phyloP scores from a whole-genome alignment of 768 basidiomycete species.

The Leucosporidium creatinivorum region DNA sequence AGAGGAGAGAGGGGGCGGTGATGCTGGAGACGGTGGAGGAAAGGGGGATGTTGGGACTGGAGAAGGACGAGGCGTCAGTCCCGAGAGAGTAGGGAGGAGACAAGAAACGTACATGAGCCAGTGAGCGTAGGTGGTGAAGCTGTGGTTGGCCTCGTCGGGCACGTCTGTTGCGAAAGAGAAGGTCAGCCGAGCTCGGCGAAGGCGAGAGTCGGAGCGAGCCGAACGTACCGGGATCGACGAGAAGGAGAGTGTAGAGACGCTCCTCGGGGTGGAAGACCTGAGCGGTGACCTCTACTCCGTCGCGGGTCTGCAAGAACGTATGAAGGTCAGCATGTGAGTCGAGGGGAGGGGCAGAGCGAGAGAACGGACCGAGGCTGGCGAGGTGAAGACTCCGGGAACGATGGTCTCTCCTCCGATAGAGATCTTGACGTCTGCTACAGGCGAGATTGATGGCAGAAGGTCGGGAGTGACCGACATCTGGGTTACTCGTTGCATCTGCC shows the following conservation, averaged over 20 bases:
- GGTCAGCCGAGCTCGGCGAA: conserved; percentile 13
- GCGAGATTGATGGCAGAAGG: conserved; percentile 61
- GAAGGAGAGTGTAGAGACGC: conserved; percentile 74
- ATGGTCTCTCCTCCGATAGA: conserved; percentile 48
- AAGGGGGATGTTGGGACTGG: conserved; percentile 73
- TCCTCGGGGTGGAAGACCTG: conserved; percentile 76
- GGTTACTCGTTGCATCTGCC: conserved; percentile 82
- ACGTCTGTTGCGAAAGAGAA: conserved; percentile 52
- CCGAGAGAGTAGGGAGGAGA: not conserved
- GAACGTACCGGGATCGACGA: conserved; percentile 71
- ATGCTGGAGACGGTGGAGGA: conserved; percentile 41
- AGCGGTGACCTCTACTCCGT: conserved; percentile 59
- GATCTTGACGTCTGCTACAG: conserved; percentile 66
- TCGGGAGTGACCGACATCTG: conserved; percentile 91
- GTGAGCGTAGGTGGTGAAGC: conserved; percentile 69
- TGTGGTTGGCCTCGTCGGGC: conserved; percentile 60
- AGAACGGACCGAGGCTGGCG: conserved; percentile 57
- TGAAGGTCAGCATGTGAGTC: not conserved
- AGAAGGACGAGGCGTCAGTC: not conserved
- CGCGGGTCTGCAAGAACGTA: conserved; percentile 40
- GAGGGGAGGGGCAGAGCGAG: not conserved
- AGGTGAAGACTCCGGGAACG: conserved; percentile 63
- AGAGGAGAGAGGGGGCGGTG: conserved; percentile 37
- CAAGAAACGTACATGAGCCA: conserved; percentile 64
- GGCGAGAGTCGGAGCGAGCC: not conserved